phyloP scores from a whole-genome alignment of 1,284 basidiomycete species.

The Porodaedalea pini region DNA sequence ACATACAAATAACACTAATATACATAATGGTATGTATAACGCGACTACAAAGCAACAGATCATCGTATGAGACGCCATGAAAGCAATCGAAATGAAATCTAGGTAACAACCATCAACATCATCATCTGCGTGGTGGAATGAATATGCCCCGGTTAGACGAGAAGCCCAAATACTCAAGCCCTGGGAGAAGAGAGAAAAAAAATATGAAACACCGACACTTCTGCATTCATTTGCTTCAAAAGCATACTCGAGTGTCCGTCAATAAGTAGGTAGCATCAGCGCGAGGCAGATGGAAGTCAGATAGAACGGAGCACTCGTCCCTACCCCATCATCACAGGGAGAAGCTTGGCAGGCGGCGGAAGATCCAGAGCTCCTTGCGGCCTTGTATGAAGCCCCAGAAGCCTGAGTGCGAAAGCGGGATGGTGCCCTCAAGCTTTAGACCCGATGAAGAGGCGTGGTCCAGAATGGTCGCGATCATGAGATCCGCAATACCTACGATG shows the following conservation, averaged over 20 bases:
- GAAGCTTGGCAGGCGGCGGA: constrained; percentile 29
- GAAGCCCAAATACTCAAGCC: neutral
- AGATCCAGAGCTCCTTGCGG: constrained; percentile 49
- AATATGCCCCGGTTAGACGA: neutral
- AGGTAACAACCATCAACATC: neutral
- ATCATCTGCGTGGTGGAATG: neutral
- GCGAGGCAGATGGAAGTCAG: neutral
- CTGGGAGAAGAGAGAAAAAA: neutral
- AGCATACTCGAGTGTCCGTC: too few species aligned
- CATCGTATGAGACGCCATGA: neutral
- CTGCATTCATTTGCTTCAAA: neutral
- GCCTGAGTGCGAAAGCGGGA: constrained; percentile 40
- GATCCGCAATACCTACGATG: constrained; percentile 27
- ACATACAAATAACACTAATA: neutral
- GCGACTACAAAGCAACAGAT: neutral
- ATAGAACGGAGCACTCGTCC: neutral
- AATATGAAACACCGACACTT: neutral
- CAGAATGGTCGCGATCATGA: constrained; percentile 42
- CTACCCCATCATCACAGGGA: neutral
- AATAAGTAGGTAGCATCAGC: neutral
- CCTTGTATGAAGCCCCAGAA: constrained; percentile 37
- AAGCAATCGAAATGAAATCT: neutral
- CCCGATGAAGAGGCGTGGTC: constrained; percentile 39
- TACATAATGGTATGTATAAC: neutral
- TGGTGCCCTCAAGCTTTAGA: constrained; percentile 45